Evolutionary conservation across 768 basidiomycete species (phyloP).

Genomic region (Dictyophora rubrovolvata): DNA sequence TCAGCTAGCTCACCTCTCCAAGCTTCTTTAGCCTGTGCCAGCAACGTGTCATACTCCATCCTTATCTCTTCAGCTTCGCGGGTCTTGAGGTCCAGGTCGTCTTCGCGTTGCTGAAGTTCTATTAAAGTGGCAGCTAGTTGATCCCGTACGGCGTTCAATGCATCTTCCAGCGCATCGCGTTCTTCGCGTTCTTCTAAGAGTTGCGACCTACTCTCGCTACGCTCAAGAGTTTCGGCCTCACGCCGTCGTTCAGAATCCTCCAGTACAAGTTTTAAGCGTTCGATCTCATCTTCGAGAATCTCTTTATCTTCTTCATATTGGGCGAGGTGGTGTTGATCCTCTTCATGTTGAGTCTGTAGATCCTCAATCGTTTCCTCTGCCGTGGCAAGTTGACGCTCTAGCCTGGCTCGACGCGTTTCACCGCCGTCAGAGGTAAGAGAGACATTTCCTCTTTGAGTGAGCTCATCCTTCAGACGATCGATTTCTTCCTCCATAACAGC

Average conservation of each 20-base stretch:
- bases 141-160: conserved; percentile 62
- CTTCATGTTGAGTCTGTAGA: conserved; percentile 45
- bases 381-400: conserved; percentile 43
- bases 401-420: conserved; percentile 30
- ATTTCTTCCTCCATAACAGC: conserved; percentile 75
- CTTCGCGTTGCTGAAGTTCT: conserved; percentile 78
- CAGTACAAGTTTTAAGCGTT: conserved; percentile 51
- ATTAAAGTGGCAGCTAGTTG: conserved; percentile 72
- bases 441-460: conserved; percentile 40
- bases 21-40: conserved; percentile 67
- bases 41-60: conserved; percentile 59
- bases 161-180: conserved; percentile 70
- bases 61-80: conserved; percentile 73
- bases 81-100: conserved; percentile 73
- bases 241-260: conserved; percentile 55
- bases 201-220: conserved; percentile 64
- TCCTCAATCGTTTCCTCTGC: conserved; percentile 57
- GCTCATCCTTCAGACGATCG: conserved; percentile 57
- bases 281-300: conserved; percentile 55
- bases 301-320: conserved; percentile 64
- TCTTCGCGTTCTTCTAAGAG: conserved; percentile 64
- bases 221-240: conserved; percentile 54
- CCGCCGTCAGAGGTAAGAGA: conserved; percentile 30
- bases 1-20: conserved; percentile 88
- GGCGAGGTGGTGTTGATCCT: conserved; percentile 43